phyloP scores from a whole-genome alignment of 495 filamentous ascomycete species.

The Daldinia caldariorum region DNA sequence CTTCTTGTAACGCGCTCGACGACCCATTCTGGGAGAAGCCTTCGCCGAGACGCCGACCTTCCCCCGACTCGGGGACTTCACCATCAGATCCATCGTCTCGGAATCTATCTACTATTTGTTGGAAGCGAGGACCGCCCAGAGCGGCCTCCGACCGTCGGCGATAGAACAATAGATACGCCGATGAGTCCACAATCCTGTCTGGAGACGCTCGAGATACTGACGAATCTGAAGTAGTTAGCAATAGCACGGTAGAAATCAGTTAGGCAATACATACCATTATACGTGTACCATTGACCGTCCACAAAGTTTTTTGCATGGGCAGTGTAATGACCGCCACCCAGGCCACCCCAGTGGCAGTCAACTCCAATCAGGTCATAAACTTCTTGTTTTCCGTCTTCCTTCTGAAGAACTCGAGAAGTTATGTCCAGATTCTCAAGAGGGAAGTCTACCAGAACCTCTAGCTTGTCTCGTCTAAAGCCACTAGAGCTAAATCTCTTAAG shows the following conservation, averaged over 20 bases:
- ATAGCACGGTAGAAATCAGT: background rate
- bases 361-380: constrained; percentile 94
- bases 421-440: constrained; percentile 89
- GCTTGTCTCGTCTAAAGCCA: constrained; percentile 80
- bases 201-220: constrained; percentile 60
- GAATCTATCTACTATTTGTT: constrained; percentile 71
- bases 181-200: constrained; percentile 61
- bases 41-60: constrained; percentile 83
- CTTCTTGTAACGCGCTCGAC: constrained; percentile 83
- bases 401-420: constrained; percentile 76
- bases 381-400: constrained; percentile 78
- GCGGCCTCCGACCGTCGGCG: constrained; percentile 79
- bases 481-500: constrained; percentile 92
- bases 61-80: constrained; percentile 70
- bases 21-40: constrained; percentile 84
- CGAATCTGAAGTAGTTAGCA: constrained; percentile 67
- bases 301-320: constrained; percentile 91
- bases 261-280: constrained; percentile 76
- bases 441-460: constrained; percentile 91
- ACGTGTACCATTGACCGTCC: constrained; percentile 89
- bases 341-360: constrained; percentile 91
- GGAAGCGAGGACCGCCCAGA: constrained; percentile 78
- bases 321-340: constrained; percentile 95
- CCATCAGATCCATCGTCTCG: constrained; percentile 57
- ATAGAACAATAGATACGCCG: constrained; percentile 96